phyloP scores from a whole-genome alignment of 345 rosid species.

The Ceriops decandra region DNA sequence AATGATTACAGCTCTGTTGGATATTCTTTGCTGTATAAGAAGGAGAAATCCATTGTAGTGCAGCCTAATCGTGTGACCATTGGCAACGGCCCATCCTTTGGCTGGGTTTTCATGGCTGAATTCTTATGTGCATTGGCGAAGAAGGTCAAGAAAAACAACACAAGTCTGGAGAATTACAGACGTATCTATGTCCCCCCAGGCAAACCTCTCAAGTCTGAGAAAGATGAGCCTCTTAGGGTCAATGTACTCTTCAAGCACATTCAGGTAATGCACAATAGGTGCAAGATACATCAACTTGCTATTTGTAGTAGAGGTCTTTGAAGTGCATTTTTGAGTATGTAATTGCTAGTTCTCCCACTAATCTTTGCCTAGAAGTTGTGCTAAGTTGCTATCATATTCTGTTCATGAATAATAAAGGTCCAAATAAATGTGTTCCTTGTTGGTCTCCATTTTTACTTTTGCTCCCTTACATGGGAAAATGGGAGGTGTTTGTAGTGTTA shows the following conservation, averaged over 20 bases:
- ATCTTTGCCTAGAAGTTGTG: not conserved
- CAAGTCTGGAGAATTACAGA: slow-evolving; percentile 58
- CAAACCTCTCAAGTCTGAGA: slow-evolving; percentile 42
- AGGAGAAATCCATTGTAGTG: slow-evolving; percentile 56
- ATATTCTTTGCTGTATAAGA: slow-evolving; percentile 60
- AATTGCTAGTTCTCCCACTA: not conserved
- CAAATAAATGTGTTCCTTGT: not conserved
- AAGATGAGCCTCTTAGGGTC: slow-evolving; percentile 59
- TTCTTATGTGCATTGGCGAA: slow-evolving; percentile 56
- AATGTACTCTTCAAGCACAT: slow-evolving; percentile 68
- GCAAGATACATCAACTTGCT: not conserved
- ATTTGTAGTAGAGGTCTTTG: not conserved
- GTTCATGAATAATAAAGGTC: not conserved
- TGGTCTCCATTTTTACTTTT: not conserved
- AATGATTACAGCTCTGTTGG: slow-evolving; percentile 77
- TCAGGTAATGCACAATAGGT: slow-evolving; percentile 39
- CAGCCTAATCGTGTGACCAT: slow-evolving; percentile 63
- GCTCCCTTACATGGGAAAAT: not conserved
- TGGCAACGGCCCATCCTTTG: slow-evolving; percentile 68
- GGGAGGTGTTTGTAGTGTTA: too few species aligned
- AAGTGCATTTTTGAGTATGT: not conserved
- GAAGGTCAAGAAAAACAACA: slow-evolving; percentile 54
- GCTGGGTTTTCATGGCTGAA: slow-evolving; percentile 75
- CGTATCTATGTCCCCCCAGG: slow-evolving; percentile 62
- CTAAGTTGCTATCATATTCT: not conserved